Evolutionary conservation across 169 alveolate genomes (phyloP), one percentile per base, ranked within the genome.

Genomic region (Plasmodium ovale): DNA sequence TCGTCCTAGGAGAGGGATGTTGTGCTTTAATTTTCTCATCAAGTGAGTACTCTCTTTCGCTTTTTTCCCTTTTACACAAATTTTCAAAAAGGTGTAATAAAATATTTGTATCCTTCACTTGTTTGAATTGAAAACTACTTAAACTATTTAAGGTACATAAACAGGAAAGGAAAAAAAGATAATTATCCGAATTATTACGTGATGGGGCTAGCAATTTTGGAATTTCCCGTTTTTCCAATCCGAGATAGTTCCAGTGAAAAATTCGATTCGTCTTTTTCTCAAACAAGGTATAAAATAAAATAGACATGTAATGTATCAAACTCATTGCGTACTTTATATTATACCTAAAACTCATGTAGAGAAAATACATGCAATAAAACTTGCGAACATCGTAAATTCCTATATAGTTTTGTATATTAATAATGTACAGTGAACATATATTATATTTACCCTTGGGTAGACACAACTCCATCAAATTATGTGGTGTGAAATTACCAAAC

Each of bases 311-410:
- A 33, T 85, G 58, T 23, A 85, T 54, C 25, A 85, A 54, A 25
- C 49, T 47, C 21, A 14, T 49, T 23, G 91, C 23, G 37, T 42
- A 85, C 21, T 44, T 85, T 29, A 85, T 85, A 69, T 85, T 69
- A 69, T 70, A 23, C 56, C 87, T 85, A 27, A 85, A 71, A 53
- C 82, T 85, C 65, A 70, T 54, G 69, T 37, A 58, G 14, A 85
- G 68, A 67, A 85, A 69, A 62, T 85, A 85, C 71, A 85, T 85
- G 62, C 91, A 85, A 70, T 85, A 85, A 70, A 47, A 85, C 49
- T 85, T 85, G 29, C 91, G 72, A 69, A 85, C 64, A 49, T 85
- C 49, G 31, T 85, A 85, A 19, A 85, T 69, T n/a, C 91, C 91
- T 44, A 85, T 47, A 85, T 85, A 85, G 51, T 85, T 85, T 33